phyloP scores from a whole-genome alignment of 148 eudicot genomes.

The Fagopyrum homotropicum region DNA sequence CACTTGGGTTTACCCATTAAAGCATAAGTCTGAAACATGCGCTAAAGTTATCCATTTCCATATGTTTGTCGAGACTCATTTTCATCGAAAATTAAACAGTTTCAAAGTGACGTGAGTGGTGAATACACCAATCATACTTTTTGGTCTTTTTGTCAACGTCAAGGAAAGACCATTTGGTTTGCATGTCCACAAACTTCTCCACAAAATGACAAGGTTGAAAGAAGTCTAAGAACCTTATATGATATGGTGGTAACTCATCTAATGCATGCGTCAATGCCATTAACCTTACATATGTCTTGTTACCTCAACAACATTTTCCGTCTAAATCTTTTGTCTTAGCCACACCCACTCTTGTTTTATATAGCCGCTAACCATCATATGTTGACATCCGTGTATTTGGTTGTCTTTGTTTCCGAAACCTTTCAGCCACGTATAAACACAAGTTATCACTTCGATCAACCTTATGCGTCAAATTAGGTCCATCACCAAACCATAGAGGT shows the following conservation, averaged over 20 bases:
- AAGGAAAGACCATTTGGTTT: not conserved
- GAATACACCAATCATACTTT: not conserved
- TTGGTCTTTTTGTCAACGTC: not conserved
- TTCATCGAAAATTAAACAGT: not conserved
- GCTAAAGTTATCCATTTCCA: not conserved
- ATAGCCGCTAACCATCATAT: not conserved
- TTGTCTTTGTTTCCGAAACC: too few relatives aligned
- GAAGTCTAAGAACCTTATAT: not conserved
- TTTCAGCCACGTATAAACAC: too few relatives aligned
- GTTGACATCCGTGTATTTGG: not conserved
- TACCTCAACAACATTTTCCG: not conserved
- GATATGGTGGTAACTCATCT: not conserved
- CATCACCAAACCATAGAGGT: not conserved
- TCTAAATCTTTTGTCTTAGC: not conserved
- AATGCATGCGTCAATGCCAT: not conserved
- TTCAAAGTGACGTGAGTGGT: not conserved
- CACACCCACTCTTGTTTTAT: not conserved
- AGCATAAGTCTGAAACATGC: not conserved
- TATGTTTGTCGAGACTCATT: not conserved
- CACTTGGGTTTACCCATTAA: not conserved
- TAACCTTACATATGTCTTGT: not conserved
- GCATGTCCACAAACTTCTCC: not conserved
- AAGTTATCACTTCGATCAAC: not conserved
- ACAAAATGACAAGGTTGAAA: not conserved
- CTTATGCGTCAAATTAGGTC: not conserved